A percentile compares a stretch with the other conserved stretches of the same genome.
Conservation (phyloP, 257 asterid genomes). For the Cynanchum wilfordii region DNA sequence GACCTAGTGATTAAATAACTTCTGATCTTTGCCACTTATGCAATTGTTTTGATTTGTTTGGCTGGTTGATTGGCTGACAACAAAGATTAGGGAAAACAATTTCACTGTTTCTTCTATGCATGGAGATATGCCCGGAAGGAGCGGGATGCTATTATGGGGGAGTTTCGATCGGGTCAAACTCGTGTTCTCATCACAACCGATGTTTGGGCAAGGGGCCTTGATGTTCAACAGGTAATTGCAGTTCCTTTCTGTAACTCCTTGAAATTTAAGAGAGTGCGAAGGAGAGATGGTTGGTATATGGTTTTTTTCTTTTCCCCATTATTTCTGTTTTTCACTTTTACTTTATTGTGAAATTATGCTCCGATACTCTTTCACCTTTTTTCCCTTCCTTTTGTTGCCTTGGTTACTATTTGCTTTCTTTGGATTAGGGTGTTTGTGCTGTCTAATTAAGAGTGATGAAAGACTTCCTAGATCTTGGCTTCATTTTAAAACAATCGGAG, state of each 20-base stretch:
- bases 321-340: not conserved
- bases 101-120: too few species aligned
- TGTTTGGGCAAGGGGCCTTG: constrained; percentile 98
- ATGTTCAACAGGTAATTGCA: constrained; percentile 84
- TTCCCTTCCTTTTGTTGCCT: not conserved
- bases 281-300: too few species aligned
- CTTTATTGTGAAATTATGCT: not conserved
- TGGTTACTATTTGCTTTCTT: not conserved
- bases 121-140: constrained; percentile 98
- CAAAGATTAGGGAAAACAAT: constrained; percentile 83
- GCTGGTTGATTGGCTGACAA: constrained; percentile 92
- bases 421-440: not conserved
- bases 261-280: too few species aligned
- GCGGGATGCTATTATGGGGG: constrained; percentile 86
- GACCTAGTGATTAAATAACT: not conserved
- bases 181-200: constrained; percentile 95
- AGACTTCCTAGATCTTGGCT: too few species aligned
- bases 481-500: too few species aligned
- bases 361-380: not conserved
- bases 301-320: not conserved
- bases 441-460: too few species aligned
- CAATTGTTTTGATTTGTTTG: constrained; percentile 4
- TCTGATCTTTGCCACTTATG: not conserved
- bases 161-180: constrained; percentile 77
- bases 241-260: not conserved